phyloP scores from a whole-genome alignment of 495 filamentous ascomycete species.

The Glutinoglossum americanum region DNA sequence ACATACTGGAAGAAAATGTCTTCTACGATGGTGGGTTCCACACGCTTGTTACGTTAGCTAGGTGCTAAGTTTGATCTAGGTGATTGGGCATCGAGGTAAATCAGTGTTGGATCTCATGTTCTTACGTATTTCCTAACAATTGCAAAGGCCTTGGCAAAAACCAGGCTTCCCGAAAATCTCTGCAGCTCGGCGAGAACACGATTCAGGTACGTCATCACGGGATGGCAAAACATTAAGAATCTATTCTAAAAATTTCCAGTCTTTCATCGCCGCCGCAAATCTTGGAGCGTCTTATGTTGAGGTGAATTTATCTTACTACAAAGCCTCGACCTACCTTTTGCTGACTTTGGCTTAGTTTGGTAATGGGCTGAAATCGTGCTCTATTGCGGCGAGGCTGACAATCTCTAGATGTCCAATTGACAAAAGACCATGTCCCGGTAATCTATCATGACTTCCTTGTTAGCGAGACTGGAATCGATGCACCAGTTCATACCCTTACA shows the following conservation, averaged over 20 bases:
- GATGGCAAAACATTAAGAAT: background rate
- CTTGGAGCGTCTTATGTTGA: conserved; percentile 76
- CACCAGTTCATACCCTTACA: conserved; percentile 84
- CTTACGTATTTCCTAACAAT: conserved; percentile 2
- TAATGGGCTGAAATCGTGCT: conserved; percentile 3
- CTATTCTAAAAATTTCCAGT: conserved; percentile 21
- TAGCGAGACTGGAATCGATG: conserved; percentile 94
- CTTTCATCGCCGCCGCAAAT: conserved; percentile 90
- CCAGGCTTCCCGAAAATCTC: conserved; percentile 49
- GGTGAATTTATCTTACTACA: conserved; percentile 21
- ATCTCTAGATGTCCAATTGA: conserved; percentile 69
- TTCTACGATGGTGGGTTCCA: conserved; percentile 37
- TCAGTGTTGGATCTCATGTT: conserved; percentile 1
- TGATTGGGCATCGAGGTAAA: conserved; percentile 71
- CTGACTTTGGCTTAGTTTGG: conserved; percentile 14
- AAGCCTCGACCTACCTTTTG: background rate
- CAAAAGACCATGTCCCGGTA: conserved; percentile 94
- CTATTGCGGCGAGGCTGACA: background rate
- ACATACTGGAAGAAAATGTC: conserved; percentile 87
- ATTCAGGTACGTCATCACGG: conserved; percentile 24
- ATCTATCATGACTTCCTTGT: conserved; percentile 99
- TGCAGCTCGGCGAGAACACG: conserved; percentile 94
- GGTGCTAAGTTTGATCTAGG: background rate
- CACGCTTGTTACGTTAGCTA: background rate
- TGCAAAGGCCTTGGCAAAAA: conserved; percentile 66